Base-by-base conservation (phyloP, 345 rosid species). In the Cardamine occulta region DNA sequence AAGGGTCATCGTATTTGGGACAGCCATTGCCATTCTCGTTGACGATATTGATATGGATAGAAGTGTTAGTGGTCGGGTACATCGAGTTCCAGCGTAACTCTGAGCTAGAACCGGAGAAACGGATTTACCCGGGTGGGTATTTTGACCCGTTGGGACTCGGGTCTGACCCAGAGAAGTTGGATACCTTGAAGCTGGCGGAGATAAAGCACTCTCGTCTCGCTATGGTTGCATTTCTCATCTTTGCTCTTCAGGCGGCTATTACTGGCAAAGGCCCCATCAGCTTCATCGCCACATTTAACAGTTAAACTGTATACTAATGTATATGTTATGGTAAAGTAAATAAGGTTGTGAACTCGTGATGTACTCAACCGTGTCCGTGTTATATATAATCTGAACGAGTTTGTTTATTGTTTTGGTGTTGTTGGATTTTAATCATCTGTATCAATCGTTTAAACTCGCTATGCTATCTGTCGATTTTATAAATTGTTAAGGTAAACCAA, bases 1-100 rank as follows among this genome's bases (percentile, higher is more conserved):
- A 95, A 77, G 97, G 99, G 2, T 86, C 99, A 11, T 88, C 97
- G 1, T 95, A 95, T 79, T 87, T 95, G 1, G 99, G 97, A 26
- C 97, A 90, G 8, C 97, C 99, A 53, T 86, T 95, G 5, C 97
- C 97, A 0, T 95, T 91, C 77, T 91, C 97, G 4, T 60, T 95
- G 14, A 88, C 97, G 4, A 82, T 97, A 1, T 72, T 95, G 82
- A 92, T 95, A 63, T 91, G 91, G 97, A 90, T 95, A 31, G 97
- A 95, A 69, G 91, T 86, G 34, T 7, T 87, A 66, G 86, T 89
- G 39, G 80, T 87, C 17, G 92, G 91, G 5, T 91, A 83, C 87
- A 80, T 88, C 0, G 87, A 83, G 81, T 89, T 86, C 71, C 88
- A 85, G 8, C 74, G 92, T 66, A 89, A 85, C 42, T 76, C 88